phyloP scores from a whole-genome alignment of 352 stramenopile genomes.

The Albugo candida region DNA sequence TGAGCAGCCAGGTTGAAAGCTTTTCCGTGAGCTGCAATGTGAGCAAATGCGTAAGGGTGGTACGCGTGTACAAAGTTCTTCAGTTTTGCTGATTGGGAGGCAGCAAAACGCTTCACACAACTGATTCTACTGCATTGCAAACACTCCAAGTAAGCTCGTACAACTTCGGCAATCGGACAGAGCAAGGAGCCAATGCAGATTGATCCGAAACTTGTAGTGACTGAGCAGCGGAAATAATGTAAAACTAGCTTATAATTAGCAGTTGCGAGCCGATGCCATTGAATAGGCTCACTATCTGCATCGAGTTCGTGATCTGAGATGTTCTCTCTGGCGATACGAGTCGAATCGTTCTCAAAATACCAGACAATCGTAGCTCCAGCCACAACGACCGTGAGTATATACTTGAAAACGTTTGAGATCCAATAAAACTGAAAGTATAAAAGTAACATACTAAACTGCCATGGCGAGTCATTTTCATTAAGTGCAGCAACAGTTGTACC shows the following conservation, averaged over 20 bases:
- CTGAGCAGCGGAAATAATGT: slow-evolving; percentile 37
- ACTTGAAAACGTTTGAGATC: slow-evolving; percentile 76
- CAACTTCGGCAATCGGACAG: slow-evolving; percentile 46
- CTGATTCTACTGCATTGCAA: slow-evolving; percentile 48
- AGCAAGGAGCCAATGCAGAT: slow-evolving; percentile 67
- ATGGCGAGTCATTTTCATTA: slow-evolving; percentile 29
- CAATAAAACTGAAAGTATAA: slow-evolving; percentile 77
- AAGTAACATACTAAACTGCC: slow-evolving; percentile 46
- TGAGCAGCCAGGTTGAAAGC: slow-evolving; percentile 59
- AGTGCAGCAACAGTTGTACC: slow-evolving; percentile 56
- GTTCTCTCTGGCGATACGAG: slow-evolving; percentile 17
- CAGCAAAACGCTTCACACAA: slow-evolving; percentile 31
- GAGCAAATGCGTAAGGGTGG: slow-evolving; percentile 73
- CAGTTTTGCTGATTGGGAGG: slow-evolving; percentile 33
- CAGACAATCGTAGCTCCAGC: slow-evolving; percentile 69
- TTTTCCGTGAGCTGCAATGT: slow-evolving; percentile 66
- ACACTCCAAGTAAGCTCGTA: slow-evolving; percentile 65
- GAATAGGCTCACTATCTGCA: background rate
- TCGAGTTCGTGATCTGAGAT: slow-evolving; percentile 17
- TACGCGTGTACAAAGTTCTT: slow-evolving; percentile 69
- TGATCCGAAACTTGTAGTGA: slow-evolving; percentile 65
- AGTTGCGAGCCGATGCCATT: background rate
- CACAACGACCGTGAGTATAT: slow-evolving; percentile 55
- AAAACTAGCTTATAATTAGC: slow-evolving; percentile 37
- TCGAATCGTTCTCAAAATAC: slow-evolving; percentile 67